Evolutionary conservation across 2,329 filamentous ascomycete genomes (phyloP).

Genomic region (Tricladium varicosporioides): DNA sequence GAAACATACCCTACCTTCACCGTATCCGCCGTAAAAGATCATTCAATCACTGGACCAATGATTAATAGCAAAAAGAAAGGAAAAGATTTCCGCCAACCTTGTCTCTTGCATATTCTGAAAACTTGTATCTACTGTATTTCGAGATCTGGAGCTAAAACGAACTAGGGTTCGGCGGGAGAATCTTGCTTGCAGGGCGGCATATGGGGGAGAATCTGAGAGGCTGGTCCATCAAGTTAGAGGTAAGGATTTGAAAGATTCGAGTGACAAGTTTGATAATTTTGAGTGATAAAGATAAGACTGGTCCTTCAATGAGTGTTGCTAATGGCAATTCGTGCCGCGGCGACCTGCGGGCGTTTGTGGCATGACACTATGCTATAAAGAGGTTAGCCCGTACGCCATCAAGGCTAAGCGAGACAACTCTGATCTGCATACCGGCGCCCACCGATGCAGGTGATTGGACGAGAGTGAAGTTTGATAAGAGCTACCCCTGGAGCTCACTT

Average conservation of each 20-base stretch:
- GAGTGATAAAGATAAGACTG: conserved; percentile 6
- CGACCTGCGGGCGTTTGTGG: background rate
- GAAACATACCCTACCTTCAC: too few species aligned
- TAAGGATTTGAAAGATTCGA: background rate
- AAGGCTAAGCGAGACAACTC: background rate
- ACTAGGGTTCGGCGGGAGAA: background rate
- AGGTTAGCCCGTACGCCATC: background rate
- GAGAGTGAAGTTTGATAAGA: conserved; percentile 1
- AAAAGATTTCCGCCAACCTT: background rate
- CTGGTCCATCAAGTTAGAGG: background rate
- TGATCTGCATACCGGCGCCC: background rate
- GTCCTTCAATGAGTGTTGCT: background rate
- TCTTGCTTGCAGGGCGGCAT: background rate
- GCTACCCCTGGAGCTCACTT: background rate
- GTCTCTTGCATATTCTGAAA: background rate
- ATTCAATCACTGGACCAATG: too few species aligned
- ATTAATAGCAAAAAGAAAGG: background rate
- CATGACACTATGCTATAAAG: background rate
- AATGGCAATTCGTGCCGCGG: conserved; percentile 4
- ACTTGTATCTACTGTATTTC: background rate
- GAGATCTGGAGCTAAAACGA: background rate
- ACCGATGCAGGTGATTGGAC: background rate
- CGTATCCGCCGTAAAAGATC: too few species aligned
- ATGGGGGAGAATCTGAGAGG: background rate
- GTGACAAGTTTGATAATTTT: conserved; percentile 1